These are phyloP conservation scores for Amphicarpaea edgeworthii DNA, from an alignment of 306 rosid species.

Conservation along the genomic window DNA sequence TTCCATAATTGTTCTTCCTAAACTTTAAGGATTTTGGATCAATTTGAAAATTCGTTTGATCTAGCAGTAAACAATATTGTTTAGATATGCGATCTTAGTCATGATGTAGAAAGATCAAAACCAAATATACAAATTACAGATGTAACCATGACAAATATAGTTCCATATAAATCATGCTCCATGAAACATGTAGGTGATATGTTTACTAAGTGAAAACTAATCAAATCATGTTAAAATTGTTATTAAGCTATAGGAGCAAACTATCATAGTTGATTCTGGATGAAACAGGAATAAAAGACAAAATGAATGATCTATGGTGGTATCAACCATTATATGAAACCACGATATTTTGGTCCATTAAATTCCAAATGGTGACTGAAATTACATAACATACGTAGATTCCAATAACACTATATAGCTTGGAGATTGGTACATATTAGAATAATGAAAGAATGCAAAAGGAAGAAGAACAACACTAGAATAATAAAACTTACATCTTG, in stretches of 20 bases:
- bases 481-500: conserved; percentile 75
- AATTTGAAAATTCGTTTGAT: conserved; percentile 63
- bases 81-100: conserved; percentile 50
- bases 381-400: not conserved
- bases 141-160: conserved; percentile 15
- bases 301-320: conserved; percentile 2
- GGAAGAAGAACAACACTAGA: not conserved
- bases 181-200: conserved; percentile 28
- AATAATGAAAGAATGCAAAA: not conserved
- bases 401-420: not conserved
- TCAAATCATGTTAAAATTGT: conserved; percentile 26
- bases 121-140: conserved; percentile 17
- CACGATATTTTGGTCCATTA: conserved; percentile 2
- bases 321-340: not conserved
- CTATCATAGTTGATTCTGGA: conserved; percentile 25
- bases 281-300: conserved; percentile 15
- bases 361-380: not conserved
- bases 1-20: conserved; percentile 78
- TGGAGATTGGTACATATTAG: conserved; percentile 1
- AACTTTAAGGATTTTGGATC: conserved; percentile 76
- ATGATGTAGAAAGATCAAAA: conserved; percentile 27
- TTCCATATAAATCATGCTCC: conserved; percentile 9
- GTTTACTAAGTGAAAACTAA: conserved; percentile 17
- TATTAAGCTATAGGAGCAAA: conserved; percentile 7
- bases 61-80: conserved; percentile 59